Evolutionary conservation across 352 stramenopile species (phyloP), one percentile per base, ranked within the genome.

Genomic region (Phytophthora pisi): DNA sequence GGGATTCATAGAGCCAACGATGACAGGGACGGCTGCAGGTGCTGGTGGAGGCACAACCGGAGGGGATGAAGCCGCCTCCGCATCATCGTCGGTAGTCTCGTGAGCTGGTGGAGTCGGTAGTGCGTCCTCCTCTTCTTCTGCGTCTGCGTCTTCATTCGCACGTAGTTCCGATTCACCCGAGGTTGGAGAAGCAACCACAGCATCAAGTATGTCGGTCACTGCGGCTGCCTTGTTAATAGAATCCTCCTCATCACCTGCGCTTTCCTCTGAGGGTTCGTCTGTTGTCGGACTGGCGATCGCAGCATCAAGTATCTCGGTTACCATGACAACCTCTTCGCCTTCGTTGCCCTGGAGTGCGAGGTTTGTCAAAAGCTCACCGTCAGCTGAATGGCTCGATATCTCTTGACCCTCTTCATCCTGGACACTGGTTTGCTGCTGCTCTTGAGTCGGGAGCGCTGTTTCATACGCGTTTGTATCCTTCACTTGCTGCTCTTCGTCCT

Each of bases 1-100:
- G 13, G 74, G 70, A 40, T 74, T 76, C 66, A 81, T 78, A 2
- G 70, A 70, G 6, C 74, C 74, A 64, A 69, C 50, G 11, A 81
- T 57, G 8, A 74, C 55, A 56, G 65, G 36, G 10, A 56, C 20
- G 40, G 2, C 28, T 6, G 47, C 46, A 4, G 72, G 73, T 18
- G 66, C 70, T 46, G 74, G 70, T 2, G 70, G 74, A 23, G 70
- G 74, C 3, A 65, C 0, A 34, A 50, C 26, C 0, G 8, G n/a
- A 28, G 8, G 2, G 42, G 15, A 4, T 0, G 16, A 13, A 49
- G 8, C 5, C 2, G 3, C 42, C 16, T 49, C 16, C 2, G 9
- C 7, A 15, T 9, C 42, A 60, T 57, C 49, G 18, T 20, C 30
- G 5, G 13, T 54, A 20, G n/a, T 26, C 36, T 68, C 64, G 11